A percentile compares a stretch with the other conserved stretches of the same genome.
Conservation (phyloP, 257 asterid genomes). For the Solanum medicagineum region DNA sequence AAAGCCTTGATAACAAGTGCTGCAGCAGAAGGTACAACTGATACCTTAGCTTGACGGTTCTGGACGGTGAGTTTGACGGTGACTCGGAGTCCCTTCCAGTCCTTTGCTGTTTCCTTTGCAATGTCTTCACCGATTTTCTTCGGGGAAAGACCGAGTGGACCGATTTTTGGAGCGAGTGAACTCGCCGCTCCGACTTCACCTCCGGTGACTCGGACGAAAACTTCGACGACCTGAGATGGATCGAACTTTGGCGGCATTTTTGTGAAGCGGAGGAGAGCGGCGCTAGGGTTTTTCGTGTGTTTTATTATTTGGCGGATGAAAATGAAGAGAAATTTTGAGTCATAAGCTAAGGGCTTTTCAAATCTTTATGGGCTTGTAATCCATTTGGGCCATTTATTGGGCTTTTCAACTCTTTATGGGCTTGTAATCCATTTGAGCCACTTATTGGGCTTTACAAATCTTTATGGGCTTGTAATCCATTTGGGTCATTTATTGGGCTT, state of each 20-base stretch:
- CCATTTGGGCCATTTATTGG: neutral
- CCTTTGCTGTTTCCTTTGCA: constrained; percentile 60
- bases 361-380: too few species aligned
- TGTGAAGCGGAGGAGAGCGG: neutral
- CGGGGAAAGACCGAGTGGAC: constrained; percentile 65
- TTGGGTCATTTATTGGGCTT: neutral
- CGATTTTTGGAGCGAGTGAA: constrained; percentile 70
- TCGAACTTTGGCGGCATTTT: constrained; percentile 68
- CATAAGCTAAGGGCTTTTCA: neutral
- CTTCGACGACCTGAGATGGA: constrained; percentile 63
- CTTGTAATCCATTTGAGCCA: neutral
- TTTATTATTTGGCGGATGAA: neutral
- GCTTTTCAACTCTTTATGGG: too few species aligned
- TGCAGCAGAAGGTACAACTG: constrained; percentile 64
- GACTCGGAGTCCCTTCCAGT: constrained; percentile 65
- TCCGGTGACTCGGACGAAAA: constrained; percentile 64
- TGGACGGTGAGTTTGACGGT: constrained; percentile 61
- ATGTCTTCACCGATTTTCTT: constrained; percentile 68
- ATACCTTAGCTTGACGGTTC: constrained; percentile 58
- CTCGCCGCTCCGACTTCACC: constrained; percentile 69
- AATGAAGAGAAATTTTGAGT: neutral
- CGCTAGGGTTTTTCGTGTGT: constrained; percentile 15
- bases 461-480: neutral
- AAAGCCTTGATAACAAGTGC: constrained; percentile 67
- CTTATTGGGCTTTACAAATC: too few species aligned